These are phyloP conservation scores for Cyclocybe aegerita DNA, from an alignment of 768 basidiomycete species.

Conservation along the genomic window DNA sequence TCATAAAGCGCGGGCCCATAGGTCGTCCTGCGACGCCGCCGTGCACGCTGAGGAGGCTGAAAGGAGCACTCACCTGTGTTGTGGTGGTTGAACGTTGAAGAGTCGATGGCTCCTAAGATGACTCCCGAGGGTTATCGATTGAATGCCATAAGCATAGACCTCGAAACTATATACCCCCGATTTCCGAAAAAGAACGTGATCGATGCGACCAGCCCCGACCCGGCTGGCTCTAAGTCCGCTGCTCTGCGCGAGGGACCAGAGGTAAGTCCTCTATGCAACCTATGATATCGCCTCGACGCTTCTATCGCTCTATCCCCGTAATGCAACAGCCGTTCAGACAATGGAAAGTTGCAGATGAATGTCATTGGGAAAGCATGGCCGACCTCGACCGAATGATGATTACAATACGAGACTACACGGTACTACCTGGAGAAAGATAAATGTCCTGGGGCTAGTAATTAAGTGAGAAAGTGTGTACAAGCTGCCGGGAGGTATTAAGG, in stretches of 20 bases:
- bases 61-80: no score
- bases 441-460: slow-evolving; percentile 16
- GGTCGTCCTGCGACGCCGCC: no score
- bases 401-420: slow-evolving; percentile 22
- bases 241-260: no score
- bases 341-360: not conserved
- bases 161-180: slow-evolving; percentile 11
- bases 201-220: slow-evolving; percentile 1
- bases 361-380: slow-evolving; percentile 12
- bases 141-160: not conserved
- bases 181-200: slow-evolving; percentile 15
- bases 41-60: no score
- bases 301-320: no score
- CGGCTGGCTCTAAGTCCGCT: slow-evolving; percentile 12
- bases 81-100: not conserved
- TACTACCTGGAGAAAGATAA: slow-evolving; percentile 16
- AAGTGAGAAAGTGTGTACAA: slow-evolving; percentile 13
- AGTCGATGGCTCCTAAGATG: not conserved
- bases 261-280: no score
- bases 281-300: no score
- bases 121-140: not conserved
- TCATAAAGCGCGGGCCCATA: not conserved
- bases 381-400: slow-evolving; percentile 19
- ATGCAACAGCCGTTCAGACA: not conserved
- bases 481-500: slow-evolving; percentile 4